Conservation (phyloP, 1,284 basidiomycete species). For the Moniliella sp. region DNA sequence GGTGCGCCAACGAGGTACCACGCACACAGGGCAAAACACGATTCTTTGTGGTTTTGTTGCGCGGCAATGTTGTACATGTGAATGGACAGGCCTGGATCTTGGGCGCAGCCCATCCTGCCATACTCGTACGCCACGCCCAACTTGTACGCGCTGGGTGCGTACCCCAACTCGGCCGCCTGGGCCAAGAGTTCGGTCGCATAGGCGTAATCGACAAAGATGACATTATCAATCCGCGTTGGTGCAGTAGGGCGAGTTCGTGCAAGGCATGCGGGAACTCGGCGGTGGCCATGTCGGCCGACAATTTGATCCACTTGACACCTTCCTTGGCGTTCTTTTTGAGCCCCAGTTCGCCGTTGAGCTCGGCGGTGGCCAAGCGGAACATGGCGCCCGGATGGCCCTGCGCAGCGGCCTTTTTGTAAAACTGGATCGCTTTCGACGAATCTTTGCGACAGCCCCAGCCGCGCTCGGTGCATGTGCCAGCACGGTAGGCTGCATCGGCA, state of each 20-base stretch:
- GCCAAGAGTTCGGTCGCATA: constrained; percentile 84
- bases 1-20: constrained; percentile 98
- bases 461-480: constrained; percentile 92
- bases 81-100: constrained; percentile 83
- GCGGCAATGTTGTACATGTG: constrained; percentile 74
- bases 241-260: constrained; percentile 78
- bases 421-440: constrained; percentile 69
- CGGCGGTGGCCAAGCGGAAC: constrained; percentile 84
- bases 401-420: constrained; percentile 66
- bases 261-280: constrained; percentile 87
- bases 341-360: constrained; percentile 83
- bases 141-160: constrained; percentile 83
- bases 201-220: constrained; percentile 83
- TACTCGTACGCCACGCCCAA: constrained; percentile 97
- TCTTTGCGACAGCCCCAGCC: constrained; percentile 85
- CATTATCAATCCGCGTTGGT: constrained; percentile 92
- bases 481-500: constrained; percentile 79
- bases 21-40: constrained; percentile 88
- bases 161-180: constrained; percentile 79
- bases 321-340: constrained; percentile 70
- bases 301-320: constrained; percentile 93
- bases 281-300: constrained; percentile 54
- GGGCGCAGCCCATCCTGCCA: constrained; percentile 94
- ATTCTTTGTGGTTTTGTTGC: constrained; percentile 84
- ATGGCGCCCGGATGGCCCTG: constrained; percentile 70